phyloP scores from a whole-genome alignment of 1,284 basidiomycete genomes.

The Cutaneotrichosporon sp. region DNA sequence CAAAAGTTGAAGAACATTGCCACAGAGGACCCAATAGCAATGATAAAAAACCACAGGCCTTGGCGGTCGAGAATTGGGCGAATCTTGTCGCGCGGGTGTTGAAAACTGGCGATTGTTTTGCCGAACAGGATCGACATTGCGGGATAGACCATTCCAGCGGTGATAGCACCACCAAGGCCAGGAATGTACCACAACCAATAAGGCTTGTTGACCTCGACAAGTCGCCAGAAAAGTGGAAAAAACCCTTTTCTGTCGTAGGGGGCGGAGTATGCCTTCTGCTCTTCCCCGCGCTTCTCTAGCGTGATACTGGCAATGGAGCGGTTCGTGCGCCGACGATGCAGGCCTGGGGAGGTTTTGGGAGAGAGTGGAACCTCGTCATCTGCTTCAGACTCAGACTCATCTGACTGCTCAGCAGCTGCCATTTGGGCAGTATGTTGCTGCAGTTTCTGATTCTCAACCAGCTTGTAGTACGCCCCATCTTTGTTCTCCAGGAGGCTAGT shows the following conservation, averaged over 20 bases:
- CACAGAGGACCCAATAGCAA: constrained; percentile 64
- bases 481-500: constrained; percentile 62
- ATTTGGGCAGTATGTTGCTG: constrained; percentile 12
- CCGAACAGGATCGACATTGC: constrained; percentile 77
- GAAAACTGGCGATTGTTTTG: constrained; percentile 60
- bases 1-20: constrained; percentile 63
- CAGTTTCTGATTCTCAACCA: constrained; percentile 39
- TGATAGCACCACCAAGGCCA: constrained; percentile 32
- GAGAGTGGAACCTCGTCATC: constrained; percentile 5
- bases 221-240: constrained; percentile 3
- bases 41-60: constrained; percentile 71
- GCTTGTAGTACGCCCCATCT: constrained; percentile 53
- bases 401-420: constrained; percentile 4
- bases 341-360: constrained; percentile 2
- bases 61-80: constrained; percentile 43
- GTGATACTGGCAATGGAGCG: constrained; percentile 12
- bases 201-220: constrained; percentile 33
- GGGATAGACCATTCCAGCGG: constrained; percentile 73
- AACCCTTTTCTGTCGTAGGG: constrained; percentile 5
- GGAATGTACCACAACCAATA: constrained; percentile 41
- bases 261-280: constrained; percentile 5
- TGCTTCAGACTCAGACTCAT: not conserved
- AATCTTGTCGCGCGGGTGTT: constrained; percentile 26
- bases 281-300: constrained; percentile 10
- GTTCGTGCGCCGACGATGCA: constrained; percentile 11